A percentile compares a stretch with the other conserved stretches of the same genome.
Conservation (phyloP, 345 rosid genomes). For the Eucalyptus sp. region DNA sequence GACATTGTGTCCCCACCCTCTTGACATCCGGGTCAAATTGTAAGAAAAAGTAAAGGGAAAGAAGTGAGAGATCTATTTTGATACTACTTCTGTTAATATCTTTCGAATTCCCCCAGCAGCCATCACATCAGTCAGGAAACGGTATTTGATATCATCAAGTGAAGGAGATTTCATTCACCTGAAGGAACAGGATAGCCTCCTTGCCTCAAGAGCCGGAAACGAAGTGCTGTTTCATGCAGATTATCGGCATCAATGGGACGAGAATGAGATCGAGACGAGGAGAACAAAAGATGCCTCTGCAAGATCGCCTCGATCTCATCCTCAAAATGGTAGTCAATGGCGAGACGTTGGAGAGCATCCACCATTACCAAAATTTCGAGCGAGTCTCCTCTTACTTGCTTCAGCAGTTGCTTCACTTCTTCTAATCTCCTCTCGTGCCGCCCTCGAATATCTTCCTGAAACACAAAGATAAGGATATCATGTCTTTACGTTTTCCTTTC, state of each 20-base stretch:
- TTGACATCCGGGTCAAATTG: background rate
- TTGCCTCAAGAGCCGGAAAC: slow-evolving; percentile 30
- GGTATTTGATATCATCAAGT: too few relatives aligned
- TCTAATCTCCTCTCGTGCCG: background rate
- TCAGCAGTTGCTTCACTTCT: background rate
- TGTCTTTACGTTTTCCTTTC: background rate
- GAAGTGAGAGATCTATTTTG: too few relatives aligned
- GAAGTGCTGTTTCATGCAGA: slow-evolving; percentile 14
- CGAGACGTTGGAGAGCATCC: background rate
- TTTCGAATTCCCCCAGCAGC: background rate
- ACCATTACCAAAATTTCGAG: background rate
- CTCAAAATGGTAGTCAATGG: background rate
- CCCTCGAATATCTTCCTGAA: background rate
- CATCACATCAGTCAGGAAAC: background rate
- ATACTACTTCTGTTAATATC: background rate
- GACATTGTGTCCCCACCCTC: background rate
- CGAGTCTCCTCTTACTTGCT: background rate
- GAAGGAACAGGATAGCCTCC: slow-evolving; percentile 14
- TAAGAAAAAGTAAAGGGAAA: too few relatives aligned
- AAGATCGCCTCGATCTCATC: background rate
- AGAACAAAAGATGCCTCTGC: background rate
- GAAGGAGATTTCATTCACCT: background rate
- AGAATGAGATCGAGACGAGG: background rate
- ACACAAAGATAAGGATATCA: too few relatives aligned
- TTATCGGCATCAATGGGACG: background rate